Base-by-base conservation (phyloP, 768 basidiomycete genomes). In the Kwoniella heveanensis region DNA sequence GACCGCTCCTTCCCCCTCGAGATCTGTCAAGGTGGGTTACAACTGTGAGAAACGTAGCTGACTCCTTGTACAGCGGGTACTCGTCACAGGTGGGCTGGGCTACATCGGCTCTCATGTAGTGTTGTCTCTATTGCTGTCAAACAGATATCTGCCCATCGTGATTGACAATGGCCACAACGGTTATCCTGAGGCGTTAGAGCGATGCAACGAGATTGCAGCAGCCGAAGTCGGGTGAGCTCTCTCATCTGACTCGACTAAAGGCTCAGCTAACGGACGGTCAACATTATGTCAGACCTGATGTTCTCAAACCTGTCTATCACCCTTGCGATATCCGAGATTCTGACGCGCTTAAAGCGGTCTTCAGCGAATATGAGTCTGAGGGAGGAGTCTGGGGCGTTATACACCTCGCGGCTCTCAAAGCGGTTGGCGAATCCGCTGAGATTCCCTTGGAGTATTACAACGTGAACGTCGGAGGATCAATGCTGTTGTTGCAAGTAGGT, bases 401-500 rank as follows among this genome's bases (percentile, higher is more conserved):
- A 57, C 96, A 98, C 80, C 86, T 99, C 60, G 96, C 95, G n/a
- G 96, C 95, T 4, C 88, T 90, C 83, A 99, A 99, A 83, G 92
- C 94, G n/a, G 95, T 99, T 50, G 95, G 95, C 46, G 96, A 99
- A 81, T 94, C 91, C 9, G 88, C 88, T 17, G 90, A 95, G 82
- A 88, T 91, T 55, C 95, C 95, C 2, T 80, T 99, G 76, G 86
- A 87, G 17, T 99, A 99, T 81, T 99, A 98, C 80, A 83, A 85
- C 70, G 93, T 92, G 83, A 99, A 99, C 75, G 96, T 99, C 60
- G 81, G 85, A 51, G 94, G 92, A 7, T 94, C 94, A 9, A 80
- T 95, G 60, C 87, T 84, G 55, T 87, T 98, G 25, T 83, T 96
- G 66, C 76, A 80, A 62, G 81, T 82, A 59, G 57, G 81, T 76